These are phyloP conservation scores for Heterococcus sp. DNA, from an alignment of 108 stramenopile genomes.

Conservation along the genomic window DNA sequence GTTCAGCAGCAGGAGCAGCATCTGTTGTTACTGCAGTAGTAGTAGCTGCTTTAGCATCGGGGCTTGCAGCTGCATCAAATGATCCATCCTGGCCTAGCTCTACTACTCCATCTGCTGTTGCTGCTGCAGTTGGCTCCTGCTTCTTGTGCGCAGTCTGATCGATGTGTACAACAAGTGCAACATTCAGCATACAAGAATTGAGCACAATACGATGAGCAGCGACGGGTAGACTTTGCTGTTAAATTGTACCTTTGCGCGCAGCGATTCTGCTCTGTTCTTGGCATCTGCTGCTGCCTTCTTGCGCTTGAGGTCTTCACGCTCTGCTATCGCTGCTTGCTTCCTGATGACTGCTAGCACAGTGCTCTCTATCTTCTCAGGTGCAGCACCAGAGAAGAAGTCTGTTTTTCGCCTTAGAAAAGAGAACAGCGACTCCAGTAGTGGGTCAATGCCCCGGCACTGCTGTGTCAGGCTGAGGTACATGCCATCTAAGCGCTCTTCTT, in stretches of 20 bases:
- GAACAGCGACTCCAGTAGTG: conserved; percentile 91
- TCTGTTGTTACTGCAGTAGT: too few species aligned
- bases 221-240: too few species aligned
- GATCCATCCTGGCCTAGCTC: conserved; percentile 33
- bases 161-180: too few species aligned
- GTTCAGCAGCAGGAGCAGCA: too few species aligned
- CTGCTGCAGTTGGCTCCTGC: not conserved
- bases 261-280: conserved; percentile 17
- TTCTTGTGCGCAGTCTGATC: conserved; percentile 27
- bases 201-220: too few species aligned
- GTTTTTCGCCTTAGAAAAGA: conserved; percentile 95
- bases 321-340: conserved; percentile 6
- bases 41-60: too few species aligned
- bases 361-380: conserved; percentile 20
- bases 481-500: conserved; percentile 94
- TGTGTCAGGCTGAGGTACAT: conserved; percentile 91
- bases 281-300: conserved; percentile 29
- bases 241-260: conserved; percentile 3
- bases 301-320: conserved; percentile 30
- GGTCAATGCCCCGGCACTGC: conserved; percentile 87
- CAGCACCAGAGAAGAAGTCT: conserved; percentile 82
- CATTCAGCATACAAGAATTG: too few species aligned
- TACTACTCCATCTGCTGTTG: conserved; percentile 10
- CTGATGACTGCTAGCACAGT: not conserved
- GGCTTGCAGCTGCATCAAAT: conserved; percentile 16